Percentiles rank a stretch among this genome's conserved stretches.
phyloP scores from a whole-genome alignment of 257 asterid species.

The Nicotiana otophora region DNA sequence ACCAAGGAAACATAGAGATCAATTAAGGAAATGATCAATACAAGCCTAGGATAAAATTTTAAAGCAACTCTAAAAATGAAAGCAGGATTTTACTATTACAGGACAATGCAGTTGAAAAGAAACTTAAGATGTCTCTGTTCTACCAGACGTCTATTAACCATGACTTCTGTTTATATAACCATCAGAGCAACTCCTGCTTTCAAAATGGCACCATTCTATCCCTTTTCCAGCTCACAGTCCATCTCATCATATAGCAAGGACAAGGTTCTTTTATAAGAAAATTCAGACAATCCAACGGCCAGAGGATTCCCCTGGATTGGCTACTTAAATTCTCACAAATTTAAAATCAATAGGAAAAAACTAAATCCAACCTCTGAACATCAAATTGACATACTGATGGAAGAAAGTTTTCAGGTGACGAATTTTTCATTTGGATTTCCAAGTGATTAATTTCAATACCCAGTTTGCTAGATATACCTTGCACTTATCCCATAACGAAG shows the following conservation, averaged over 20 bases:
- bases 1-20: not conserved
- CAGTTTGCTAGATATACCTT: slow-evolving; percentile 48
- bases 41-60: not conserved
- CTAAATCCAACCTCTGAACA: not conserved
- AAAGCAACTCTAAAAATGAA: not conserved
- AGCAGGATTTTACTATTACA: not conserved
- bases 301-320: not conserved
- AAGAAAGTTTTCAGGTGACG: not conserved
- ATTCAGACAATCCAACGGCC: not conserved
- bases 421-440: not conserved
- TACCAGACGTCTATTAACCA: not conserved
- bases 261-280: not conserved
- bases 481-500: slow-evolving; percentile 98
- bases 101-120: not conserved
- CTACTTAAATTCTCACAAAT: not conserved
- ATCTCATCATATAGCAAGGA: not conserved
- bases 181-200: not conserved
- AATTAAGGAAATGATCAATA: not conserved
- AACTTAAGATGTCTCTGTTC: not conserved
- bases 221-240: not conserved
- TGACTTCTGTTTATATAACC: not conserved
- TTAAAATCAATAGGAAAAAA: not conserved
- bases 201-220: not conserved
- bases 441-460: slow-evolving; percentile 3
- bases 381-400: not conserved